Evolutionary conservation across 768 basidiomycete genomes (phyloP).

Genomic region (Xerocomellus amylosporus): DNA sequence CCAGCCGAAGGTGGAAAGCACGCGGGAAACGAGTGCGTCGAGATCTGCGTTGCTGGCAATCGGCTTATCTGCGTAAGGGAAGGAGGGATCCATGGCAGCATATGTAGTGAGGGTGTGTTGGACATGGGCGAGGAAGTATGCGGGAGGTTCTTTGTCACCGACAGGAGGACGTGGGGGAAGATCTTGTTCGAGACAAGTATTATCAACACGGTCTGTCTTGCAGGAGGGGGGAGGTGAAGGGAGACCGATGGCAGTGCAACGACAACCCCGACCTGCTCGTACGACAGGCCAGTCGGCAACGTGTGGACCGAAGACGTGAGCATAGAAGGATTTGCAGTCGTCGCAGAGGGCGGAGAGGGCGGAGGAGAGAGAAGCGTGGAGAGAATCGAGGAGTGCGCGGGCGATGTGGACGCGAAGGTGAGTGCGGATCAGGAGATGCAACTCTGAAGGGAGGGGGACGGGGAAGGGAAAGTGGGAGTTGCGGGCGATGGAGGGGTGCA

Average conservation of each 20-base stretch:
- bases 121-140: conserved; percentile 35
- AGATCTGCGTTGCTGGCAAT: conserved; percentile 31
- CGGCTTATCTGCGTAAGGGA: conserved; percentile 25
- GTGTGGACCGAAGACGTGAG: conserved; percentile 52
- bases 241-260: conserved; percentile 36
- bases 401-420: conserved; percentile 46
- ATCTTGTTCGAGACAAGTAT: conserved; percentile 13
- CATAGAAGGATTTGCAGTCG: conserved; percentile 50
- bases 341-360: conserved; percentile 39
- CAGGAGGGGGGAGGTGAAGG: conserved; percentile 5
- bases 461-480: conserved; percentile 21
- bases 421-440: conserved; percentile 51
- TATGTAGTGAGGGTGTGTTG: conserved; percentile 47
- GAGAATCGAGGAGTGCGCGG: conserved; percentile 39
- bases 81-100: conserved; percentile 39
- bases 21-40: conserved; percentile 42
- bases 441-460: conserved; percentile 44
- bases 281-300: conserved; percentile 56
- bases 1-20: conserved; percentile 46
- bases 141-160: conserved; percentile 30
- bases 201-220: conserved; percentile 7
- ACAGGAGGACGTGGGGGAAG: conserved; percentile 33
- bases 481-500: conserved; percentile 44
- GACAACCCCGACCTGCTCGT: conserved; percentile 42
- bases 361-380: conserved; percentile 38